These are phyloP conservation scores for Mycena pura DNA, from an alignment of 768 basidiomycete genomes.

Conservation along the genomic window DNA sequence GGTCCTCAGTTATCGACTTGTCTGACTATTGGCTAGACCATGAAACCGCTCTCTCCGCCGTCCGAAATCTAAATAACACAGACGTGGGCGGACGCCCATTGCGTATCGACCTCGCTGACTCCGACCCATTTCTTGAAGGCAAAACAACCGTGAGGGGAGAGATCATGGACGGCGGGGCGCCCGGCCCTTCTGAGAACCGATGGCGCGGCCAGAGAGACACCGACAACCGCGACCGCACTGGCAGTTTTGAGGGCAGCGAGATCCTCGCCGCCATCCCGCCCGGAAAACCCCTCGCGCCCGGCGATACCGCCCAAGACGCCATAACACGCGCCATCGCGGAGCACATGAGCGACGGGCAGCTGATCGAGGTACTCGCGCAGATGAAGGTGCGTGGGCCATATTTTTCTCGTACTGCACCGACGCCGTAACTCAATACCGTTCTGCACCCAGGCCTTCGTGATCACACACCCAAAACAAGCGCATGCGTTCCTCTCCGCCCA, in stretches of 20 bases:
- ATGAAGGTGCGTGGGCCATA: no score
- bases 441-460: slow-evolving; percentile 81
- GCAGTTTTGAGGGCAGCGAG: slow-evolving; percentile 54
- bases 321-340: slow-evolving; percentile 84
- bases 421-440: background rate
- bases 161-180: slow-evolving; percentile 70
- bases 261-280: slow-evolving; percentile 75
- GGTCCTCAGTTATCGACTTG: no score
- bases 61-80: slow-evolving; percentile 92
- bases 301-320: slow-evolving; percentile 75
- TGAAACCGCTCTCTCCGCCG: slow-evolving; percentile 94
- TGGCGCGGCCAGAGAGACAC: slow-evolving; percentile 55
- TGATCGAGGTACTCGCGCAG: slow-evolving; percentile 94
- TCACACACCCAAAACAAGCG: slow-evolving; percentile 91
- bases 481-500: slow-evolving; percentile 77
- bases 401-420: no score
- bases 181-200: slow-evolving; percentile 60
- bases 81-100: slow-evolving; percentile 93
- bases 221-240: slow-evolving; percentile 42
- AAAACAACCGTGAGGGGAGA: slow-evolving; percentile 89
- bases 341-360: slow-evolving; percentile 79
- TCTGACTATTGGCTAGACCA: no score
- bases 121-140: slow-evolving; percentile 90
- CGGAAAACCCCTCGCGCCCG: slow-evolving; percentile 77
- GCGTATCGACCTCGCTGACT: slow-evolving; percentile 93